Percentiles rank a stretch among this genome's conserved stretches.
These are phyloP conservation scores for Tetradesmus lagerheimii DNA, from an alignment of 139 green algal genomes.

Conservation along the genomic window DNA sequence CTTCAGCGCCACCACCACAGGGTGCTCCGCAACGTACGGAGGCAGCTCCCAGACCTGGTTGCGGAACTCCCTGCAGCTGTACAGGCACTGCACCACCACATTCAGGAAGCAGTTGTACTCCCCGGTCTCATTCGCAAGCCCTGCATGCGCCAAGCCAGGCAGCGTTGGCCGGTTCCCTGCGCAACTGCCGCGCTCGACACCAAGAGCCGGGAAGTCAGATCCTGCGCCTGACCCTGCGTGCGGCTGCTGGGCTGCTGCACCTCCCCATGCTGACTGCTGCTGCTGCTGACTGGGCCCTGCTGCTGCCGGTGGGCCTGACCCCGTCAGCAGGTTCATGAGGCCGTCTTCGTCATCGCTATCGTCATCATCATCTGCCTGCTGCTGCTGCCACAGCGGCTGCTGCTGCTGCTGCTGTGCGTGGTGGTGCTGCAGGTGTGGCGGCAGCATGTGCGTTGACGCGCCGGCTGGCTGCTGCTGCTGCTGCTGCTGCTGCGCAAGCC, in stretches of 20 bases:
- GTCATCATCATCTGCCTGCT: slow-evolving; percentile 3
- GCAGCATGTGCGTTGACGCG: background rate
- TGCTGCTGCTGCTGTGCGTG: slow-evolving; percentile 8
- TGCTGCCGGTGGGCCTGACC: slow-evolving; percentile 8
- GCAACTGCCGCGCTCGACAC: background rate
- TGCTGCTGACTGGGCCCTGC: background rate
- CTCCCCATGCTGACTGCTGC: background rate
- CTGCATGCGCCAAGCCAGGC: slow-evolving; percentile 37
- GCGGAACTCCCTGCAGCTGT: slow-evolving; percentile 61
- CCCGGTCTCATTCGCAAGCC: slow-evolving; percentile 72
- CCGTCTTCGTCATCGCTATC: slow-evolving; percentile 25
- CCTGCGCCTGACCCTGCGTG: background rate
- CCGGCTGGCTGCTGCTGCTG: background rate
- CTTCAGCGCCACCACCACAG: slow-evolving; percentile 71
- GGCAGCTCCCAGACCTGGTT: slow-evolving; percentile 3
- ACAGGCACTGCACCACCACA: slow-evolving; percentile 89
- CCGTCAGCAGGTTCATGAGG: background rate
- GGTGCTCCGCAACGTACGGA: background rate
- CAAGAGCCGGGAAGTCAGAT: background rate
- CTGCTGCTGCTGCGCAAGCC: slow-evolving; percentile 35
- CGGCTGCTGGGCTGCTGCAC: background rate
- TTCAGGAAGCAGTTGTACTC: slow-evolving; percentile 97
- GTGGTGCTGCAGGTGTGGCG: slow-evolving; percentile 19
- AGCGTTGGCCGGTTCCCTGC: background rate
- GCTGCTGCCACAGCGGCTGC: slow-evolving; percentile 18